phyloP scores from a whole-genome alignment of 2,329 filamentous ascomycete genomes.

The Penicillium sp. region DNA sequence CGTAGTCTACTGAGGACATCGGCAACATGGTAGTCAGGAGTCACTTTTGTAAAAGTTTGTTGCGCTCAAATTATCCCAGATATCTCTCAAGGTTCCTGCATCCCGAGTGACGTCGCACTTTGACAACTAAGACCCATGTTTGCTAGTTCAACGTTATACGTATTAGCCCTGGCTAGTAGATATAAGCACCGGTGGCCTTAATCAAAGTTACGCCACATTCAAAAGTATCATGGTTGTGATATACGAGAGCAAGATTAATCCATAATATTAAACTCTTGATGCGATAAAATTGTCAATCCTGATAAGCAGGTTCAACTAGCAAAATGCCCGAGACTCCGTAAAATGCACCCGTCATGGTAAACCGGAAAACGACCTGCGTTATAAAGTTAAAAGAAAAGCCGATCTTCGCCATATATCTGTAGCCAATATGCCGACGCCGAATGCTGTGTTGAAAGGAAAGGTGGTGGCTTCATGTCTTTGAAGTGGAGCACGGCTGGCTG shows the following conservation, averaged over 20 bases:
- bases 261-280: background rate
- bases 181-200: background rate
- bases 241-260: background rate
- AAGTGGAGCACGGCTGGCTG: background rate
- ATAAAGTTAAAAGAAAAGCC: background rate
- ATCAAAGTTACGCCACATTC: background rate
- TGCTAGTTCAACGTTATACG: too few species aligned
- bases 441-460: background rate
- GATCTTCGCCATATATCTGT: background rate
- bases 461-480: background rate
- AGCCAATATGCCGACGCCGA: background rate
- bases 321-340: background rate
- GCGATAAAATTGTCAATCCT: background rate
- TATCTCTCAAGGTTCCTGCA: background rate
- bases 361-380: background rate
- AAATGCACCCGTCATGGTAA: background rate
- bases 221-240: background rate
- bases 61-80: too few species aligned
- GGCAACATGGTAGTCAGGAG: too few species aligned
- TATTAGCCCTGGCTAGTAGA: too few species aligned
- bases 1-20: too few species aligned
- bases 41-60: too few species aligned
- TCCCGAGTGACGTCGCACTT: background rate
- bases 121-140: too few species aligned
- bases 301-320: background rate